Evolutionary conservation across 148 eudicot species (phyloP).

Genomic region (Chenopodium album): DNA sequence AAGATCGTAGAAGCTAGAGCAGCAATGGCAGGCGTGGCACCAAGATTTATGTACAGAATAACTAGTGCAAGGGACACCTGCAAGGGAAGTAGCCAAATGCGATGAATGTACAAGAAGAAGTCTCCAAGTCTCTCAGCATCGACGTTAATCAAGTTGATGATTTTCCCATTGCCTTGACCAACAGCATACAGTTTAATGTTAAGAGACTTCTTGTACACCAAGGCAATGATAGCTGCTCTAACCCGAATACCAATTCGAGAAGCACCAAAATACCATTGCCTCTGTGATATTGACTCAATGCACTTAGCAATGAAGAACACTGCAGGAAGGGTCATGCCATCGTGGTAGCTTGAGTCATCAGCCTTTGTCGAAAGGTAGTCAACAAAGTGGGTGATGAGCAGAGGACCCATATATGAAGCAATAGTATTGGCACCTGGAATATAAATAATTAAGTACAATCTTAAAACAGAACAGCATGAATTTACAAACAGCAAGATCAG

Average conservation of each 20-base stretch:
- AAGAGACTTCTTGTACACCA: slow-evolving; percentile 65
- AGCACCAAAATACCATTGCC: slow-evolving; percentile 91
- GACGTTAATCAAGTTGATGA: slow-evolving; percentile 58
- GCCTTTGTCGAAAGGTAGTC: slow-evolving; percentile 53
- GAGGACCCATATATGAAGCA: slow-evolving; percentile 83
- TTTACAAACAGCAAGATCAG: not conserved
- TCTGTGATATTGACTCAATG: slow-evolving; percentile 71
- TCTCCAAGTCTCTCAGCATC: slow-evolving; percentile 92
- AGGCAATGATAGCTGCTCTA: slow-evolving; percentile 55
- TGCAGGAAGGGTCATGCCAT: slow-evolving; percentile 61
- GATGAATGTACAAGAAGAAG: slow-evolving; percentile 65
- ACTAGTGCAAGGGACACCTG: slow-evolving; percentile 67
- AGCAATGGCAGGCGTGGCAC: slow-evolving; percentile 64
- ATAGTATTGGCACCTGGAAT: slow-evolving; percentile 63
- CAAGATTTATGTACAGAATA: slow-evolving; percentile 69
- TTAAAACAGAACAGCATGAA: slow-evolving; percentile 12
- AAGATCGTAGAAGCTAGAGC: slow-evolving; percentile 63
- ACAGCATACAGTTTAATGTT: slow-evolving; percentile 44
- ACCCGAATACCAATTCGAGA: slow-evolving; percentile 60
- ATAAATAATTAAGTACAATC: not conserved
- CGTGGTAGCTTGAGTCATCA: slow-evolving; percentile 37
- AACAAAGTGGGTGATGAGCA: slow-evolving; percentile 73
- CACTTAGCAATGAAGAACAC: slow-evolving; percentile 69
- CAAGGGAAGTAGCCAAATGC: slow-evolving; percentile 82
- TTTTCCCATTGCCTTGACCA: slow-evolving; percentile 55